Percentiles rank a stretch among this genome's conserved stretches.
Conservation (phyloP, 192 early-diverging fungal genomes). For the Entomortierella chlamydospora region DNA sequence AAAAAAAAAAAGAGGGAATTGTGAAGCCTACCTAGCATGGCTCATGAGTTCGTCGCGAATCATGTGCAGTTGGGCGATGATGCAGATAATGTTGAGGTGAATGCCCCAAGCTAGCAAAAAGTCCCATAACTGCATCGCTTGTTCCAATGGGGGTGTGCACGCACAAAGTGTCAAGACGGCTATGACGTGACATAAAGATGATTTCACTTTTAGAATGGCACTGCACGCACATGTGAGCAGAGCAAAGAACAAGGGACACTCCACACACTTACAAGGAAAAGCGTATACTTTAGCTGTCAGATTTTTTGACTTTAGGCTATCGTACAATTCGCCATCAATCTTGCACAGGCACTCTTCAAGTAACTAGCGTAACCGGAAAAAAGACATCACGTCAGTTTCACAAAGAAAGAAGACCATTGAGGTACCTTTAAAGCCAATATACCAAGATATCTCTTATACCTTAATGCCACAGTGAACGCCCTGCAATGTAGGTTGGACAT, state of each 20-base stretch:
- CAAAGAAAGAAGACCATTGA: not conserved
- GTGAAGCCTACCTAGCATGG: no score
- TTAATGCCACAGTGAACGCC: slow-evolving; percentile 93
- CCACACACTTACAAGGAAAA: slow-evolving; percentile 78
- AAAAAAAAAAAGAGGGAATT: not conserved
- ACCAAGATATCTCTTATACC: slow-evolving; percentile 52
- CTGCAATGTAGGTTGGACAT: slow-evolving; percentile 89
- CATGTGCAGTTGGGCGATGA: slow-evolving; percentile 84
- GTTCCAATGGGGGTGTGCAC: slow-evolving; percentile 85
- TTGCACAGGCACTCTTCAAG: slow-evolving; percentile 83
- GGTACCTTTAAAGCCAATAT: not conserved
- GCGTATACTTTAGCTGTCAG: slow-evolving; percentile 87
- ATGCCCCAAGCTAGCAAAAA: slow-evolving; percentile 90
- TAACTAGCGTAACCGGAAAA: slow-evolving; percentile 61
- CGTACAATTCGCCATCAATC: slow-evolving; percentile 80
- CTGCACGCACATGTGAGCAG: not conserved
- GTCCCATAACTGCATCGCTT: slow-evolving; percentile 93
- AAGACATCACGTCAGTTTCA: not conserved
- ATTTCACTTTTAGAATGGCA: not conserved
- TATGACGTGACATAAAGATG: slow-evolving; percentile 29
- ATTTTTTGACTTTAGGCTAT: slow-evolving; percentile 75
- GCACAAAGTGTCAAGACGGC: slow-evolving; percentile 92
- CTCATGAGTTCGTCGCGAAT: slow-evolving; percentile 81
- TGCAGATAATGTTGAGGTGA: slow-evolving; percentile 92
- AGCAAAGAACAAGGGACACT: slow-evolving; percentile 3